These are phyloP conservation scores for Wickerhamiella kurtzmanii DNA, from an alignment of 805 yeast genomes.

Conservation along the genomic window DNA sequence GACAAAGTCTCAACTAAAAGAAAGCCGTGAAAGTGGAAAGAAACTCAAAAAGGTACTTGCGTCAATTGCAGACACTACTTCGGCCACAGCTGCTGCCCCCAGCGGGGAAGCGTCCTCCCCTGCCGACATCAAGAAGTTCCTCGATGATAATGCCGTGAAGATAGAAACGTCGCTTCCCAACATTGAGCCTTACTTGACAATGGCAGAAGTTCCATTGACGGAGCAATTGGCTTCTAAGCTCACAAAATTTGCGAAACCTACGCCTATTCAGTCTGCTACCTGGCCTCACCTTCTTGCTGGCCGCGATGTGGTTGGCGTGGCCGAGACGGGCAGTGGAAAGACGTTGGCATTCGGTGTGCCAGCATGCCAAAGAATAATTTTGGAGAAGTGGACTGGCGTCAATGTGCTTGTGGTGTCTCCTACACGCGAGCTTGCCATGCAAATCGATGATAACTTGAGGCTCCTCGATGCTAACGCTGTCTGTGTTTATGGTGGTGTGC, in stretches of 20 bases:
- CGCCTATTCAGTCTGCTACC: constrained; percentile 87
- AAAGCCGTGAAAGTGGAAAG: constrained; percentile 27
- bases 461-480: constrained; percentile 56
- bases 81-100: constrained; percentile 21
- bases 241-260: constrained; percentile 70
- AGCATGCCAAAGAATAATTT: constrained; percentile 61
- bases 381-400: constrained; percentile 34
- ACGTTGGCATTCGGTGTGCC: constrained; percentile 97
- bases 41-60: constrained; percentile 19
- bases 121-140: constrained; percentile 47
- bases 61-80: neutral
- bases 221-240: constrained; percentile 46
- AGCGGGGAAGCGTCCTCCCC: constrained; percentile 30
- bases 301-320: constrained; percentile 88
- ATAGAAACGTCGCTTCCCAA: constrained; percentile 43
- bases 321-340: constrained; percentile 97
- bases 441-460: constrained; percentile 72
- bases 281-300: constrained; percentile 82
- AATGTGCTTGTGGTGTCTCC: constrained; percentile 84
- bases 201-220: constrained; percentile 46
- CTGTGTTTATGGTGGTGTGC: constrained; percentile 94
- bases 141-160: constrained; percentile 58
- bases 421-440: constrained; percentile 92
- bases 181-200: constrained; percentile 57
- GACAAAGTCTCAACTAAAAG: constrained; percentile 21